These are phyloP conservation scores for Penicillium sclerotiorum DNA, from an alignment of 2,329 filamentous ascomycete species.

Conservation along the genomic window DNA sequence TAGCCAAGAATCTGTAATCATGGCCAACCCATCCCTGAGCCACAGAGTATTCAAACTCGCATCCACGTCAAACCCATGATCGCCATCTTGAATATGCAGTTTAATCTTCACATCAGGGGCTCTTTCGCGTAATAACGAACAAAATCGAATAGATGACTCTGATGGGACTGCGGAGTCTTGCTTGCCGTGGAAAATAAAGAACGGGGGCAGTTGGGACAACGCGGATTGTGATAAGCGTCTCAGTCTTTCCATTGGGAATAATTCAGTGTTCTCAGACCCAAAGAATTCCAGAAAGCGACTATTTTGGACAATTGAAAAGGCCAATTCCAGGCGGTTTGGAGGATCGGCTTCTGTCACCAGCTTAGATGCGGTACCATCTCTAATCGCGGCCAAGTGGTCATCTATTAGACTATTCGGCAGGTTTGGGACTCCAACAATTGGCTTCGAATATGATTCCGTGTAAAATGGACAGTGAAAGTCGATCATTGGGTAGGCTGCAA, in stretches of 20 bases:
- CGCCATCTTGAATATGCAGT: background rate
- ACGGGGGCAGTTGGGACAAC: background rate
- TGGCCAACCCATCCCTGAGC: background rate
- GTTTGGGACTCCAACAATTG: background rate
- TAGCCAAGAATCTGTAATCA: background rate
- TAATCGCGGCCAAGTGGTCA: background rate
- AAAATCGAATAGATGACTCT: background rate
- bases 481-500: conserved; percentile 3
- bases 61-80: background rate
- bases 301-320: conserved; percentile 2
- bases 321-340: background rate
- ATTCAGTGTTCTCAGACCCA: background rate
- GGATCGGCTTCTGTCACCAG: background rate
- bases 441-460: background rate
- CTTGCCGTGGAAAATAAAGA: conserved; percentile 4
- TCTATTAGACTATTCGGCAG: background rate
- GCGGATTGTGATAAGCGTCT: background rate
- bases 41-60: background rate
- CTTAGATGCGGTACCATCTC: background rate
- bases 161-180: conserved; percentile 4
- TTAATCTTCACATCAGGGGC: background rate
- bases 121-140: background rate
- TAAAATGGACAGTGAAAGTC: conserved; percentile 1
- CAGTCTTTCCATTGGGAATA: background rate
- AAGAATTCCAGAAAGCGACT: background rate